Evolutionary conservation across 1,139 yeast species (phyloP).

Genomic region (Yamadazyma dendronema): DNA sequence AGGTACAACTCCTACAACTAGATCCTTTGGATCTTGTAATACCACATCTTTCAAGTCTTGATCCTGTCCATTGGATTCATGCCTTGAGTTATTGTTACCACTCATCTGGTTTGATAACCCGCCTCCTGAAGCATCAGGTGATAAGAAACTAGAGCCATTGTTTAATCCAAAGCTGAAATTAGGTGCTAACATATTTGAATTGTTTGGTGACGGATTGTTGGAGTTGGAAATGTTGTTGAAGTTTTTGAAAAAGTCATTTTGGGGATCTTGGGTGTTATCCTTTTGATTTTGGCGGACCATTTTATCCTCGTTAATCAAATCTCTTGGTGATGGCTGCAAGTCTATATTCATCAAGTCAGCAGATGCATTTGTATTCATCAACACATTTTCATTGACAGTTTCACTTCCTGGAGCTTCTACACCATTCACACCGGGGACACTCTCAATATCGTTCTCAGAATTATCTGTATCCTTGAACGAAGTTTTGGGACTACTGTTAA

Average conservation of each 20-base stretch:
- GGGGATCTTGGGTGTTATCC: slow-evolving; percentile 6
- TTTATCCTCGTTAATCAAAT: slow-evolving; percentile 1
- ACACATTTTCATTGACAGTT: background rate
- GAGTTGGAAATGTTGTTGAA: slow-evolving; percentile 21
- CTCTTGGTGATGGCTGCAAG: background rate
- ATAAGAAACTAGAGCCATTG: slow-evolving; percentile 20
- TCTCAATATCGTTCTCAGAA: background rate
- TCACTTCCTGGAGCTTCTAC: background rate
- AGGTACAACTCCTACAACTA: slow-evolving; percentile 63
- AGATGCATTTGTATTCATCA: background rate
- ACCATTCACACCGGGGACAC: background rate
- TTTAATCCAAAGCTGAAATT: slow-evolving; percentile 14
- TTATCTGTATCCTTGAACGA: slow-evolving; percentile 30
- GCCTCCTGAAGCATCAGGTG: slow-evolving; percentile 27
- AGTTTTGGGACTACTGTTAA: slow-evolving; percentile 60
- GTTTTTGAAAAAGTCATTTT: slow-evolving; percentile 14
- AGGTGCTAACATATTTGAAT: slow-evolving; percentile 32
- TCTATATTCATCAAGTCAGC: slow-evolving; percentile 1
- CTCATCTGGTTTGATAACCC: slow-evolving; percentile 9
- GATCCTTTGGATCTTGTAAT: slow-evolving; percentile 51
- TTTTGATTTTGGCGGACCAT: slow-evolving; percentile 3
- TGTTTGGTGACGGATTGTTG: slow-evolving; percentile 23
- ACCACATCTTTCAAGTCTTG: slow-evolving; percentile 31
- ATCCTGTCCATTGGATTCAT: slow-evolving; percentile 1
- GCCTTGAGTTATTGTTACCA: slow-evolving; percentile 1